Base-by-base conservation (phyloP, 176 grass and related monocot genomes). In the Miscanthus lutarioriparius region DNA sequence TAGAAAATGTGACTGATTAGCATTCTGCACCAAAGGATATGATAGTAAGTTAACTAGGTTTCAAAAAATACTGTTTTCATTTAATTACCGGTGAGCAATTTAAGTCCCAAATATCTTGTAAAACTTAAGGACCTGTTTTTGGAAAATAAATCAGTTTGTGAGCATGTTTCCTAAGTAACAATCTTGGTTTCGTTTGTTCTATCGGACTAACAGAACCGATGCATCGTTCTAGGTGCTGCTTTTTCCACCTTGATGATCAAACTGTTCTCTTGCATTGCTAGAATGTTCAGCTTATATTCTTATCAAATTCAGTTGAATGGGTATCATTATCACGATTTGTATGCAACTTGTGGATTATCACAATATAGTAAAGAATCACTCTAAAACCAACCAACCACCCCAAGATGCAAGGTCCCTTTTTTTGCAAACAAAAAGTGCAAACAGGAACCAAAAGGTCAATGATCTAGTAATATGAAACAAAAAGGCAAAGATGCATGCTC, bases 341-440 rank as follows among this genome's bases (percentile, higher is more conserved):
- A 64, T 25, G 49, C 4, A 8, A 70, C 40, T 12, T 44, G 77
- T 33, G 35, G 36, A 68, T 87, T 33, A 69, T 83, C 47, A 75
- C 47, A 90, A 64, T 67, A 75, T 17, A 75, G 19, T 74, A 75
- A 75, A 51, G 30, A 68, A 84, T 47, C 68, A 79, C n/a, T 83
- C 84, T 74, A 67, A 74, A 87, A 83, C 68, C 69, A 90, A 86
- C 88, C 84, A 90, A 86, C 88, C 84, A 90, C 88, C 84, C 84
- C 84, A 84, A 79, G 77, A 80, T 74, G 84, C 67, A 79, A 53
- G 61, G 80, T 10, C 61, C 69, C 40, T 48, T 64, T 64, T 72
- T 78, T 86, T 20, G 77, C 74, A 82, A 65, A 73, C 88, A 69
- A 79, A 83, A 90, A 62, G 30, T 48, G 48, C 27, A 25, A 30